A percentile compares a stretch with the other conserved stretches of the same genome.
These are phyloP conservation scores for Nelumbo lutea DNA, from an alignment of 164 flowering plant genomes.

Conservation along the genomic window DNA sequence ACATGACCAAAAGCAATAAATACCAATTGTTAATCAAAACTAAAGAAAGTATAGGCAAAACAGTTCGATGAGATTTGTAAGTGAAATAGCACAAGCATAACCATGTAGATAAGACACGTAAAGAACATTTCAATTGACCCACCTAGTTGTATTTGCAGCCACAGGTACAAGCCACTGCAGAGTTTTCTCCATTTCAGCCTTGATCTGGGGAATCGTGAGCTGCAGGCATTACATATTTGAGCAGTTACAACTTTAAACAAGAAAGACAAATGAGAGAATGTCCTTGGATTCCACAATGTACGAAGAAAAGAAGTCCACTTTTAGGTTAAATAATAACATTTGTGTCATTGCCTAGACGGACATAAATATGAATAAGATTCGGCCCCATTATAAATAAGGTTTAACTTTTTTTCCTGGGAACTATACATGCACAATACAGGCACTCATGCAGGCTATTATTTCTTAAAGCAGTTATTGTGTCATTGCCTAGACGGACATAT, in stretches of 20 bases:
- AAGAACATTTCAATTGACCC: constrained; percentile 13
- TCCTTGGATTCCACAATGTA: neutral
- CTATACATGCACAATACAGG: neutral
- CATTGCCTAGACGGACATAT: too few species aligned
- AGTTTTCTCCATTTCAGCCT: constrained; percentile 73
- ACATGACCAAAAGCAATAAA: neutral
- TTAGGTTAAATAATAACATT: neutral
- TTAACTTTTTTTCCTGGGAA: neutral
- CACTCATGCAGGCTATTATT: too few species aligned
- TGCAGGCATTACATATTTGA: constrained; percentile 23
- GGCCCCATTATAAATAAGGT: neutral
- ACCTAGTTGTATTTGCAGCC: constrained; percentile 72
- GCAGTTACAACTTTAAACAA: neutral
- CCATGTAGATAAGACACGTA: neutral
- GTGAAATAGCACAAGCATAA: neutral
- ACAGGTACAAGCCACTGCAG: constrained; percentile 76
- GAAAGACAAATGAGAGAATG: neutral
- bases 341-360: too few species aligned
- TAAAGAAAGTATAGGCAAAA: neutral
- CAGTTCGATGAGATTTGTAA: neutral
- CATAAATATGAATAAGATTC: neutral
- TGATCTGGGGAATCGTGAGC: constrained; percentile 51
- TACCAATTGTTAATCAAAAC: neutral
- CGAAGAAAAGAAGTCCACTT: neutral
- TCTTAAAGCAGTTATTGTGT: neutral